Evolutionary conservation across 148 eudicot genomes (phyloP), one percentile per base, ranked within the genome.

Genomic region (Talinum fruticosum): DNA sequence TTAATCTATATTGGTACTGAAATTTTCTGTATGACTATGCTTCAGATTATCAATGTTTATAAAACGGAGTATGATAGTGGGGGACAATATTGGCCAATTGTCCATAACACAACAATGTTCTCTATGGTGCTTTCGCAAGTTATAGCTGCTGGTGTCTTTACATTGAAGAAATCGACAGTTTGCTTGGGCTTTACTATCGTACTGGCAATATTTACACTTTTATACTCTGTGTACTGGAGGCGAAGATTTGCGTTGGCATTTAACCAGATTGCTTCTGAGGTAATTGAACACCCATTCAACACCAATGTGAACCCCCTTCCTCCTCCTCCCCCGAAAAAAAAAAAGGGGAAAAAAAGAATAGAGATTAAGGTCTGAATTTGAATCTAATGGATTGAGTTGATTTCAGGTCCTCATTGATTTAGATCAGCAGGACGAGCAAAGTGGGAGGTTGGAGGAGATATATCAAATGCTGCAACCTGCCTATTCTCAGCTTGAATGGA

Each of bases 31-130:
- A 28, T 36, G 15, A 74, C n/a, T 59, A 32, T 30, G 32, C 82
- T 88, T 79, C 94, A 96, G 99, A 82, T 96, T 72, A 88, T 96
- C 79, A 93, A 93, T 79, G 98, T 93, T 6, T 96, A 96, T 54
- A 85, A 90, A 47, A 89, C 90, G 21, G 81, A 84, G 59, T 93
- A 96, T 62, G 87, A 93, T 47, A 96, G 83, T 61, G 98, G 95
- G 65, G 99, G 99, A n/a, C 81, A 75, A 69, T 93, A 84, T 79
- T 96, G 99, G 99, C 98, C 97, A 23, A 38, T 93, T 72, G 85
- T 90, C 64, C 97, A 93, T 75, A 86, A 75, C 81, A 81, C 98
- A 28, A 82, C 88, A 30, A 91, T 91, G 67, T 93, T 96, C 78
- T 87, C 97, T 6, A 57, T 96, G 87, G 85, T 93, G 84, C 81